Base-by-base conservation (phyloP, 2,329 filamentous ascomycete genomes). In the Chaetomium sp. region DNA sequence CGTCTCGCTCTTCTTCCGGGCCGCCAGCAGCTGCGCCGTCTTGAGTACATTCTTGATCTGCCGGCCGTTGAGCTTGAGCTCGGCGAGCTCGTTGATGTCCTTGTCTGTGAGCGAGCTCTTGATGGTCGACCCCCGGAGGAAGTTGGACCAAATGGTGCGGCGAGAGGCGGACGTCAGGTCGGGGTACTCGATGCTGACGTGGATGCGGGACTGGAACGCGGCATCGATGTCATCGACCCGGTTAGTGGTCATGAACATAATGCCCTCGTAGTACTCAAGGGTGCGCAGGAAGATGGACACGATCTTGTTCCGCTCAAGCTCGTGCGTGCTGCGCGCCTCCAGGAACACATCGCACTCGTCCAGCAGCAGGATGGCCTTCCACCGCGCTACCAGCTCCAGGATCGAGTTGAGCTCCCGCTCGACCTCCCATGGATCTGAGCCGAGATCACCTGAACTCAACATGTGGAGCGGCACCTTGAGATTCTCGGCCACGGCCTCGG, bases 341-440 rank as follows among this genome's bases (percentile, higher is more conserved):
- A 75, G 71, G 70, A 74, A 74, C 23, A 77, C 72, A 58, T 78
- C 76, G 25, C 85, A 88, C 77, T 92, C 89, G 72, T 92, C 89
- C 1, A 92, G 83, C 3, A 92, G 81, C 0, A 92, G 79, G 2
- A 92, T 85, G 0, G 88, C 89, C 54, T 88, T 87, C 90, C 90
- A 92, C 1, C 83, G 83, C 66, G 90, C 87, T 1, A 90, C 89
- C 66, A 93, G 87, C 72, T 91, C 87, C 66, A 93, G 82, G 63
- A 90, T 89, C 65, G 85, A 85, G 71, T 84, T 85, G 35, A 92
- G 81, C 69, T 87, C 87, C 12, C 78, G 78, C 74, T 92, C 90
- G 0, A 93, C 82, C 19, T 83, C 83, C 65, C 83, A 81, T 0
- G 87, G 83, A 61, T 88, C 84, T 1, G 86, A 86, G 31, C 90